Conservation (phyloP, 148 eudicot genomes). For the Hydrangea macrophylla region DNA sequence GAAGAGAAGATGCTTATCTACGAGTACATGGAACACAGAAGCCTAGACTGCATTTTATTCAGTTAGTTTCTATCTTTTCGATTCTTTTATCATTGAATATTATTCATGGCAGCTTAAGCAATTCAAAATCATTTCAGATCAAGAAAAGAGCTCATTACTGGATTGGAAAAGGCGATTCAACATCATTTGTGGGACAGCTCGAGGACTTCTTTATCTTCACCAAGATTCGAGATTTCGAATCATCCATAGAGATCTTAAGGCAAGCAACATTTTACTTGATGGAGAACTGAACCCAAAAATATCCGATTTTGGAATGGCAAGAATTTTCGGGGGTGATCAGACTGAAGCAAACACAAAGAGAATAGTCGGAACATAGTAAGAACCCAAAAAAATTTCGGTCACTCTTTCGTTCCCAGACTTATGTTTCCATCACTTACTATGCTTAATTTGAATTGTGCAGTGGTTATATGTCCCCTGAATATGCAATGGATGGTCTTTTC, state of each 20-base stretch:
- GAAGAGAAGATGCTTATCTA: slow-evolving; percentile 74
- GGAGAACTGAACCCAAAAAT: slow-evolving; percentile 69
- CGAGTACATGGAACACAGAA: slow-evolving; percentile 64
- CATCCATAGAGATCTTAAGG: slow-evolving; percentile 72
- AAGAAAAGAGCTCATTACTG: slow-evolving; percentile 37
- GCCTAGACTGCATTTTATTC: slow-evolving; percentile 61
- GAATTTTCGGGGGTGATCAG: slow-evolving; percentile 72
- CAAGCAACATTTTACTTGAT: slow-evolving; percentile 71
- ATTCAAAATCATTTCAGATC: slow-evolving; percentile 24
- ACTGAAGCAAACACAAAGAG: slow-evolving; percentile 57
- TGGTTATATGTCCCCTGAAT: no score
- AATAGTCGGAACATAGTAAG: slow-evolving; percentile 83
- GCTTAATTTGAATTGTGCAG: no score
- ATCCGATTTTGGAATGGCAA: slow-evolving; percentile 87
- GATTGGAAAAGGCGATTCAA: slow-evolving; percentile 62
- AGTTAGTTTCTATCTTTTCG: slow-evolving; percentile 25
- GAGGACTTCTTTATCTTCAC: slow-evolving; percentile 81
- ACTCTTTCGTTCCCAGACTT: no score
- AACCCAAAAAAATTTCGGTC: slow-evolving; percentile 4
- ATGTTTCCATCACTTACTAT: no score
- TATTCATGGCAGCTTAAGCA: neutral
- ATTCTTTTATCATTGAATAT: neutral
- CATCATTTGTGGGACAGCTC: slow-evolving; percentile 61
- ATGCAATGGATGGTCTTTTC: no score
- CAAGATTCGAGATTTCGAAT: slow-evolving; percentile 73